Evolutionary conservation across 345 rosid species (phyloP), one percentile per base, ranked within the genome.

Genomic region (Tarenaya hassleriana): DNA sequence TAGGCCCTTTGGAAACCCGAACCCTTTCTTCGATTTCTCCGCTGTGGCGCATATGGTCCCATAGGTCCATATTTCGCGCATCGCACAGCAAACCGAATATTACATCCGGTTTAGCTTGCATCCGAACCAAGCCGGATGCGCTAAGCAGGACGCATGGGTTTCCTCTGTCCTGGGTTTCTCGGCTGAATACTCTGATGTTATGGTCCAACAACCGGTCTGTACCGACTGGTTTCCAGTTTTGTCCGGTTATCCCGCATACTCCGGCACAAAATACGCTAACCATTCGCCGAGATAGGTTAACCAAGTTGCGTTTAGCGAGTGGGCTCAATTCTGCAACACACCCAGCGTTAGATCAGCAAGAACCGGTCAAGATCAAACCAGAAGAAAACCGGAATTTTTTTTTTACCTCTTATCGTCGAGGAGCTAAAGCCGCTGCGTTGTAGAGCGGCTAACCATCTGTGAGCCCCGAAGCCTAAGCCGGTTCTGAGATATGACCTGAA

Each of bases 381-480:
- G 5, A 16, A 5, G 8, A 34, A 18, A n/a, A 29, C 7, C 18
- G 10, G 9, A 42, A 42, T 4, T 55, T 49, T 16, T 9, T 12
- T 7, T 3, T 56, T 34, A 50, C 20, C 20, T 14, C 42, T 29
- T 43, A 13, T 8, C 18, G 14, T 32, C 10, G 7, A n/a, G 18
- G 3, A 18, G 58, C 69, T 47, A 37, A 69, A 72, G 15, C 61
- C 69, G 15, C 68, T 72, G 29, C 82, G 65, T 37, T 72, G 71
- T 12, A 78, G 64, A 35, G 71, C 55, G 18, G 77, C 56, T 6
- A 78, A 14, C 82, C 82, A 82, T 68, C 77, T 67, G 2, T 58
- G 73, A 5, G 88, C 82, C 34, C 88, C 78, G 43, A 78, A 74
- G 10, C 64, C 82, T 29, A 31, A 33, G 33, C 84, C 77, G 0